Base-by-base conservation (phyloP, 495 filamentous ascomycete species). In the Daldinia decipiens region DNA sequence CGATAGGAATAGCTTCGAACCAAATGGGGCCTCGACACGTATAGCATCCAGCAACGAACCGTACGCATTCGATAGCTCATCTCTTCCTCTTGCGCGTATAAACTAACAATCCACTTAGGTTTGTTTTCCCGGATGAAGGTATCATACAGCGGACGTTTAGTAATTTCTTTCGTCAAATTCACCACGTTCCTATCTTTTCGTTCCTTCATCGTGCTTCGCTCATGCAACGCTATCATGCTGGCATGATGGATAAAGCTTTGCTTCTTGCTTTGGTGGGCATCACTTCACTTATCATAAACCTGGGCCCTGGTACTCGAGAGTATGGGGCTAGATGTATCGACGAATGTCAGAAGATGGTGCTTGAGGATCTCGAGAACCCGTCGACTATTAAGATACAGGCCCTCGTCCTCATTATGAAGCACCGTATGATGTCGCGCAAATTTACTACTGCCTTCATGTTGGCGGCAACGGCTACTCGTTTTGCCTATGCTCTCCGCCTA, bases 141-240 rank as follows among this genome's bases (percentile, higher is more conserved):
- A 71, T 84, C 3, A 80, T 79, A 27, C 73, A 79, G 36, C 76
- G 76, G 21, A 82, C 80, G 19, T 84, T 86, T 55, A 81, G 80
- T 65, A 77, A 76, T 60, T 85, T 82, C 73, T 86, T 86, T 74
- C 79, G 80, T 11, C 79, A 85, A 43, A 78, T 86, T 43, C 82
- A 86, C 70, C 83, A 84, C 57, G 78, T 86, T 60, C 81, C 82
- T 55, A 80, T 82, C 68, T 85, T 83, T 71, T 79, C 81, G 31
- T 86, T 86, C 52, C 70, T 86, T 39, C 83, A 85, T 63, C 82
- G 82, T 1, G 82, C 83, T 1, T 86, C 82, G 0, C 80, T 85
- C 19, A 84, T 85, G 83, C 81, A 86, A 36, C 79, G 81, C 0
- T 84, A 82, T 68, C 79, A 85, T 61, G 79, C 82, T n/a, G 82